These are phyloP conservation scores for Cicer chorassanicum DNA, from an alignment of 306 rosid genomes.

Conservation along the genomic window DNA sequence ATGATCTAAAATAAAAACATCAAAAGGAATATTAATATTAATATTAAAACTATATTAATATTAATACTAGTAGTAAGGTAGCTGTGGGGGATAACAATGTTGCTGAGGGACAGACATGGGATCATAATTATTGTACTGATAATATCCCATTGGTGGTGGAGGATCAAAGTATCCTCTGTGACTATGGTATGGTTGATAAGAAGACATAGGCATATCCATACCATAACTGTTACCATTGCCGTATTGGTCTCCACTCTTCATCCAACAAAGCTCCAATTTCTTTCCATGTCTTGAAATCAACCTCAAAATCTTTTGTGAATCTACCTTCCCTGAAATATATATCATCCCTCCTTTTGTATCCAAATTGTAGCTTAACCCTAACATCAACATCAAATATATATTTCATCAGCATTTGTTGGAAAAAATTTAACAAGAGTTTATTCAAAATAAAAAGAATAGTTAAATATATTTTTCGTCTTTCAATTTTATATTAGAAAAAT, in stretches of 20 bases:
- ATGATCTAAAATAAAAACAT: neutral
- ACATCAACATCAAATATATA: neutral
- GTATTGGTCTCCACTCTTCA: slow-evolving; percentile 1
- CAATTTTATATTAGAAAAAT: too few species aligned
- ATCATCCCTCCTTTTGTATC: slow-evolving; percentile 39
- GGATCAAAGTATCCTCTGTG: slow-evolving; percentile 4
- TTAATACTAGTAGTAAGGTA: neutral
- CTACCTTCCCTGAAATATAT: slow-evolving; percentile 38
- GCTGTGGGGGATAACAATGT: neutral
- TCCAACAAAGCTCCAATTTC: slow-evolving; percentile 26
- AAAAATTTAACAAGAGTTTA: neutral
- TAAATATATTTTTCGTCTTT: neutral
- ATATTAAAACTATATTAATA: too few species aligned
- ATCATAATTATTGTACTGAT: neutral
- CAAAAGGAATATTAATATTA: neutral
- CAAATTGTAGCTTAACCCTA: slow-evolving; percentile 38
- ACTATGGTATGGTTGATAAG: neutral
- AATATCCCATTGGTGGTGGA: neutral
- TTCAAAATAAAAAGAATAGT: neutral
- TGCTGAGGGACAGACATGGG: neutral
- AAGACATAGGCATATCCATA: neutral
- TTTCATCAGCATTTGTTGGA: neutral
- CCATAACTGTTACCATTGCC: neutral
- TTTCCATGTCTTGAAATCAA: slow-evolving; percentile 11
- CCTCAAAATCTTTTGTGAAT: slow-evolving; percentile 26